Percentiles rank a stretch among this genome's conserved stretches.
Conservation (phyloP, 2,329 filamentous ascomycete genomes). For the Diaporthe ampelina region DNA sequence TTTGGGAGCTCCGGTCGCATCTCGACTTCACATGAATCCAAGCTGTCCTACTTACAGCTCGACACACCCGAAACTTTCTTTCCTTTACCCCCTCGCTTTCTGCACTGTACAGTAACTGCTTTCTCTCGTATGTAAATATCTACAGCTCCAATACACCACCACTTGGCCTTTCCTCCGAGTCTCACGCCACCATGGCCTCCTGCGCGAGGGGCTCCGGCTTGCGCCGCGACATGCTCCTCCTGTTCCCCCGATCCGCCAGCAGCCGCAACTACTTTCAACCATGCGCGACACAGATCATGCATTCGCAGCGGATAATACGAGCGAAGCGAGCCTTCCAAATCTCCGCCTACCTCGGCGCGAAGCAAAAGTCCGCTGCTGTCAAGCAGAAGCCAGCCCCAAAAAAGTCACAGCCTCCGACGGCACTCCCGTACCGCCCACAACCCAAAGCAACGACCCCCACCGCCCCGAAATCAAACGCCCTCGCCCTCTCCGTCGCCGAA, state of each 20-base stretch:
- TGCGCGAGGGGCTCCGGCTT: conserved; percentile 52
- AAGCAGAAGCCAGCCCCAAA: conserved; percentile 28
- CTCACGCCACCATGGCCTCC: conserved; percentile 50
- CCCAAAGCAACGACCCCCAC: not conserved
- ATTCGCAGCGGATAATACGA: conserved; percentile 24
- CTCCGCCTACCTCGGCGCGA: conserved; percentile 35
- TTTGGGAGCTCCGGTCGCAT: conserved; percentile 34
- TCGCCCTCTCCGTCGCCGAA: conserved; percentile 59
- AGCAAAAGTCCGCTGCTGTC: conserved; percentile 10
- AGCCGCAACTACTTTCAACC: conserved; percentile 37
- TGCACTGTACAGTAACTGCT: not conserved
- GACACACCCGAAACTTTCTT: not conserved
- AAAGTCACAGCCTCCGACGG: not conserved
- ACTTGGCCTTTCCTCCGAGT: not conserved
- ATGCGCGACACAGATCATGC: conserved; percentile 25
- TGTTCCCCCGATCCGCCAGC: conserved; percentile 43
- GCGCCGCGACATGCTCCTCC: conserved; percentile 44
- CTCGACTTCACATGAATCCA: conserved; percentile 31
- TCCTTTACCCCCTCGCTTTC: not conserved
- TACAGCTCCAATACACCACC: not conserved
- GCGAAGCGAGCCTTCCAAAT: conserved; percentile 38
- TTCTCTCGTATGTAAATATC: not conserved
- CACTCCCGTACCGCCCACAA: conserved; percentile 1
- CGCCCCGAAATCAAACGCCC: conserved; percentile 23
- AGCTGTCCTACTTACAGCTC: not conserved